Evolutionary conservation across 2,329 filamentous ascomycete species (phyloP).

Genomic region (Neocucurbitaria cava): DNA sequence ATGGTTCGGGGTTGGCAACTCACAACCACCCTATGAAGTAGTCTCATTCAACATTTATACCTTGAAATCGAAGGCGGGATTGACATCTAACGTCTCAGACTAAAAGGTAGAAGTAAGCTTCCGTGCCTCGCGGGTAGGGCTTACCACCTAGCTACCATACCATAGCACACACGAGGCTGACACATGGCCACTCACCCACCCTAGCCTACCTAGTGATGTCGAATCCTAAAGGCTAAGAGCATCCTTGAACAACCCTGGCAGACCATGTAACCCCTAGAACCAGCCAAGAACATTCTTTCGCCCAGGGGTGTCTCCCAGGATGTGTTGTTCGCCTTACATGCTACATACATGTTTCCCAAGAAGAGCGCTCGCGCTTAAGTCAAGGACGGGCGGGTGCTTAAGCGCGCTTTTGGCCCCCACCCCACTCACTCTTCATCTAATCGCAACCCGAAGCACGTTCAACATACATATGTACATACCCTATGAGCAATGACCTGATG

Average conservation of each 20-base stretch:
- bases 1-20: not conserved
- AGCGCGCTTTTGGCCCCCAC: slow-evolving; percentile 8
- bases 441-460: not conserved
- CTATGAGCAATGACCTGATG: not conserved
- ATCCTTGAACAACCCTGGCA: not conserved
- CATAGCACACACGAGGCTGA: too few species aligned
- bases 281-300: not conserved
- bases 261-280: not conserved
- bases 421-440: not conserved
- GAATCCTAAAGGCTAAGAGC: not conserved
- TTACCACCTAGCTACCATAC: not conserved
- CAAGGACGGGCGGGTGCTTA: too few species aligned
- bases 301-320: not conserved
- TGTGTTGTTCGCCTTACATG: not conserved
- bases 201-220: too few species aligned
- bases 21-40: too few species aligned
- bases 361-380: slow-evolving; percentile 1
- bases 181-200: too few species aligned
- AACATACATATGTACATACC: too few species aligned
- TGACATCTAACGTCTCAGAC: too few species aligned
- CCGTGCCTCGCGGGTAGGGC: slow-evolving; percentile 13
- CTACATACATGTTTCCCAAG: too few species aligned
- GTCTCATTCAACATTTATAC: too few species aligned
- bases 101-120: slow-evolving; percentile 6
- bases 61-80: too few species aligned